phyloP scores from a whole-genome alignment of 495 filamentous ascomycete genomes.

The Penicillium waksmanii region DNA sequence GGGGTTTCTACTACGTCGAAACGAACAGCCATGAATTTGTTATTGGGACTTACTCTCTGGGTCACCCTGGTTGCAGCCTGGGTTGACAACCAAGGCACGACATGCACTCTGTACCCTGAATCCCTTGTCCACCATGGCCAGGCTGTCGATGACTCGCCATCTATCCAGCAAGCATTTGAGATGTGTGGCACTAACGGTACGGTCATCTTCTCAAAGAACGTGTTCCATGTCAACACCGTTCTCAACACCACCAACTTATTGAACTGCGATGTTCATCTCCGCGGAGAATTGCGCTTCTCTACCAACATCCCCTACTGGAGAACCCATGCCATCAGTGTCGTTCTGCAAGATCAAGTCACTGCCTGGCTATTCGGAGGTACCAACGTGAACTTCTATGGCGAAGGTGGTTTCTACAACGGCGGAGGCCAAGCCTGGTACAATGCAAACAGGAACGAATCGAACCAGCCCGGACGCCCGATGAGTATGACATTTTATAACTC shows the following conservation, averaged over 20 bases:
- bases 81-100: slow-evolving; percentile 26
- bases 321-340: slow-evolving; percentile 40
- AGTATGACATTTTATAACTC: slow-evolving; percentile 42
- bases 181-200: slow-evolving; percentile 44
- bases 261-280: slow-evolving; percentile 42
- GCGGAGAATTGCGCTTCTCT: slow-evolving; percentile 42
- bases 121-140: slow-evolving; percentile 18
- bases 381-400: slow-evolving; percentile 37
- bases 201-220: slow-evolving; percentile 41
- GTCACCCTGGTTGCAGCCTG: slow-evolving; percentile 19
- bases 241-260: slow-evolving; percentile 49
- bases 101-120: slow-evolving; percentile 24
- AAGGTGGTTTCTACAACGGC: slow-evolving; percentile 49
- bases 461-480: slow-evolving; percentile 50
- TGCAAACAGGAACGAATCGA: slow-evolving; percentile 32
- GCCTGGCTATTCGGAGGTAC: slow-evolving; percentile 51
- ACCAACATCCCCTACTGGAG: slow-evolving; percentile 52
- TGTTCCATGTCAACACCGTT: slow-evolving; percentile 44
- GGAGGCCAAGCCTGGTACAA: slow-evolving; percentile 52
- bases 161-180: slow-evolving; percentile 46
- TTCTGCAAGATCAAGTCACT: slow-evolving; percentile 52
- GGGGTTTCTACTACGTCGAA: background rate
- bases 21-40: slow-evolving; percentile 9
- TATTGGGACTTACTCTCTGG: slow-evolving; percentile 16
- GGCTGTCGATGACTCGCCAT: slow-evolving; percentile 41